Percentiles rank a stretch among this genome's conserved stretches.
Conservation (phyloP, 441 rosid species). For the Croton setiger region DNA sequence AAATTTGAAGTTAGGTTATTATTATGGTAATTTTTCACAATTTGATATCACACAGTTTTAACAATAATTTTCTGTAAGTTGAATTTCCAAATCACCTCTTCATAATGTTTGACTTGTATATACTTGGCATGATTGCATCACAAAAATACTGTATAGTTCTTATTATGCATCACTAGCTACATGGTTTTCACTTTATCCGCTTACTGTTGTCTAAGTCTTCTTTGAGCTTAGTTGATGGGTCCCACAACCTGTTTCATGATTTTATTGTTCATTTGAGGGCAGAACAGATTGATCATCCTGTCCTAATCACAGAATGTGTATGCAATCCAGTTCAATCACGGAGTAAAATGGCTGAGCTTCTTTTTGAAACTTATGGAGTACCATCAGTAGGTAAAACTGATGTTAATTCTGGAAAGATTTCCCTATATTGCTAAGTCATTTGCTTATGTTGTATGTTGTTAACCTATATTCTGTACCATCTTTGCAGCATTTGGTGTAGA, state of each 20-base stretch:
- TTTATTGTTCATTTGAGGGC: slow-evolving; percentile 41
- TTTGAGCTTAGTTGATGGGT: slow-evolving; percentile 12
- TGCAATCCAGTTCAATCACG: slow-evolving; percentile 94
- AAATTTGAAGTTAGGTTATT: not conserved
- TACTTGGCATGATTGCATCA: not conserved
- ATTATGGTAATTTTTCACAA: not conserved
- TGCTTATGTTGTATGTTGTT: slow-evolving; percentile 9
- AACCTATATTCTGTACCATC: slow-evolving; percentile 14
- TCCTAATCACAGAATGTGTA: slow-evolving; percentile 86
- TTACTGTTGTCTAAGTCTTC: not conserved
- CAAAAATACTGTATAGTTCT: not conserved
- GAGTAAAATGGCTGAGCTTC: slow-evolving; percentile 95
- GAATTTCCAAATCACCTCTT: not conserved
- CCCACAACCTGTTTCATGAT: slow-evolving; percentile 27
- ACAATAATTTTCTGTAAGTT: not conserved
- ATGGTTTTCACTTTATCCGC: not conserved
- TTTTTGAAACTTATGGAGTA: slow-evolving; percentile 91
- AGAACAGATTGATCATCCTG: slow-evolving; percentile 88
- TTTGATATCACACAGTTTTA: not conserved
- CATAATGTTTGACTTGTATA: not conserved
- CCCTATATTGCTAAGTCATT: not conserved
- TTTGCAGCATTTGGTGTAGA: slow-evolving; percentile 87
- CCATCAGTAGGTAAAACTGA: slow-evolving; percentile 70
- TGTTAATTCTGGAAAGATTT: not conserved
- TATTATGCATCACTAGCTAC: not conserved